A percentile compares a stretch with the other conserved stretches of the same genome.
These are phyloP conservation scores for Asterochloris sp. DNA, from an alignment of 139 green algal genomes.

Conservation along the genomic window DNA sequence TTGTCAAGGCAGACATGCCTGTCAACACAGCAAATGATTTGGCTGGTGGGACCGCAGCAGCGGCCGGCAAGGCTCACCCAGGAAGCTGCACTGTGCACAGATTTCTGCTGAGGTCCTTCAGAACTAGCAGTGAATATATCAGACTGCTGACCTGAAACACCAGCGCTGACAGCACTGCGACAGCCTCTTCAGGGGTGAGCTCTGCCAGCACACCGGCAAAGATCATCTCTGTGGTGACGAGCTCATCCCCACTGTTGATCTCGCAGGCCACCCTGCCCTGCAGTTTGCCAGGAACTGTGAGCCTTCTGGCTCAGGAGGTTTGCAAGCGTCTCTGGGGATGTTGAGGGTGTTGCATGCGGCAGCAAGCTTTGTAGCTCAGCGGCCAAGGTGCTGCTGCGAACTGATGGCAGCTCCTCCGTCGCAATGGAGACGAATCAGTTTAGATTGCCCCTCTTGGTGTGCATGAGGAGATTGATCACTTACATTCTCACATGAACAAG, in stretches of 20 bases:
- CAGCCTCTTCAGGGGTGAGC: conserved; percentile 80
- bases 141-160: conserved; percentile 84
- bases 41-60: not conserved
- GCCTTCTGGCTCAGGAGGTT: not conserved
- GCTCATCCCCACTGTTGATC: conserved; percentile 89
- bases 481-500: not conserved
- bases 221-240: conserved; percentile 89
- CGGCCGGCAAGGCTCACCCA: not conserved
- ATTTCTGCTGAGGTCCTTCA: not conserved
- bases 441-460: too few species aligned
- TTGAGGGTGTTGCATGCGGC: too few species aligned
- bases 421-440: too few species aligned
- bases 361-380: too few species aligned
- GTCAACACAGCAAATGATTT: too few species aligned
- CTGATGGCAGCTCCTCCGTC: too few species aligned
- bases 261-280: conserved; percentile 88
- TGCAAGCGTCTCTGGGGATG: too few species aligned
- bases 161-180: conserved; percentile 85
- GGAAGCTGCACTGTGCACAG: not conserved
- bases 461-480: too few species aligned
- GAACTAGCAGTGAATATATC: not conserved
- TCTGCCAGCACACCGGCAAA: conserved; percentile 79
- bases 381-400: too few species aligned
- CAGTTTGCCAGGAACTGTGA: not conserved
- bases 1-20: too few species aligned